These are phyloP conservation scores for Cytospora chrysosperma DNA, from an alignment of 2,329 filamentous ascomycete genomes.

Conservation along the genomic window DNA sequence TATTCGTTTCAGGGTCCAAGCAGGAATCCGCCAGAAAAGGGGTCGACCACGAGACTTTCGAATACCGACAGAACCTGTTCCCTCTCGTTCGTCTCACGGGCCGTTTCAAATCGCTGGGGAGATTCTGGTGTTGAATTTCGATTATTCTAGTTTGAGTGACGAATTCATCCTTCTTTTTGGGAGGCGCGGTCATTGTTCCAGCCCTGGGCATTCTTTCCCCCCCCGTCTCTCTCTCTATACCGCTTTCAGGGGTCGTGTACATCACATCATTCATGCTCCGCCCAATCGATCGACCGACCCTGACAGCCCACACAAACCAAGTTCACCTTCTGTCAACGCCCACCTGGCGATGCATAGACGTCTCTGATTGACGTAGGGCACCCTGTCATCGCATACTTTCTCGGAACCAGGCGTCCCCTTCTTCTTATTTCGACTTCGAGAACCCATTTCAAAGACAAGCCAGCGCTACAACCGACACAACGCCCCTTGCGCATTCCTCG, in stretches of 20 bases:
- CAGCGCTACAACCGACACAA: constrained; percentile 10
- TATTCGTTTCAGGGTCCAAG: constrained; percentile 9
- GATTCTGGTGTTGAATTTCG: neutral
- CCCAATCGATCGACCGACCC: constrained; percentile 3
- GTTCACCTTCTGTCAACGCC: constrained; percentile 5
- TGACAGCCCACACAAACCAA: constrained; percentile 4
- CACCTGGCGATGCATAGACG: constrained; percentile 3
- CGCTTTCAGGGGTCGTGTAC: constrained; percentile 9
- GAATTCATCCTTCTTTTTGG: neutral
- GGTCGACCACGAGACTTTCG: constrained; percentile 4
- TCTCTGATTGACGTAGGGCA: constrained; percentile 11
- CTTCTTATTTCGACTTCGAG: neutral
- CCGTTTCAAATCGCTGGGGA: neutral
- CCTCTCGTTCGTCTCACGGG: constrained; percentile 8
- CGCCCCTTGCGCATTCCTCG: constrained; percentile 16
- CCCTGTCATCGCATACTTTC: neutral
- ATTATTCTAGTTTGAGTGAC: neutral
- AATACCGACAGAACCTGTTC: neutral
- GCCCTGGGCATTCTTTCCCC: neutral
- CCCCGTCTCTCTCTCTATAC: constrained; percentile 3
- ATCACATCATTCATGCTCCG: constrained; percentile 21
- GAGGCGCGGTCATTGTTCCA: constrained; percentile 10
- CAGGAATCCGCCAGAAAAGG: constrained; percentile 12
- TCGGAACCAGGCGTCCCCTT: neutral
- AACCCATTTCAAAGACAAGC: neutral